Evolutionary conservation across 2,329 filamentous ascomycete species (phyloP).

Genomic region (Cytospora leucostoma): DNA sequence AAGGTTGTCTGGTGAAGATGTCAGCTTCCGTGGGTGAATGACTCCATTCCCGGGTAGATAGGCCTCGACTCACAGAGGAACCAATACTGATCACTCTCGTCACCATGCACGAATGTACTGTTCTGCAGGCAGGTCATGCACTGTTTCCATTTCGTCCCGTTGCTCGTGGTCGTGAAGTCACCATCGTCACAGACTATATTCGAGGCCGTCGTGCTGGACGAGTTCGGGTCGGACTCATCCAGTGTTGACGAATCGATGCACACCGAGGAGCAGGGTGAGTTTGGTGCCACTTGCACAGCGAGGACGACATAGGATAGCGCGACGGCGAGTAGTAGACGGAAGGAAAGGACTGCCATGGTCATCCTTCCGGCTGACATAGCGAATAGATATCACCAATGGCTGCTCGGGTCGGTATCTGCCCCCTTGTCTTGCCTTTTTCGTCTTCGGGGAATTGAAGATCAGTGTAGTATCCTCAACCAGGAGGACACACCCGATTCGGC

Average conservation of each 20-base stretch:
- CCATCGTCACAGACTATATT: constrained; percentile 53
- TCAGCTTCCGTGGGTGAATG: neutral
- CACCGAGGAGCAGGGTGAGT: constrained; percentile 55
- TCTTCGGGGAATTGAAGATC: constrained; percentile 12
- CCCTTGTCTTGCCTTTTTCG: neutral
- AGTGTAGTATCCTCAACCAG: no score
- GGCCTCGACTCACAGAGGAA: constrained; percentile 52
- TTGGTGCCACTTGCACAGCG: constrained; percentile 53
- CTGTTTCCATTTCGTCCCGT: constrained; percentile 49
- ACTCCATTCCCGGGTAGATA: neutral
- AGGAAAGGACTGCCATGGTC: constrained; percentile 28
- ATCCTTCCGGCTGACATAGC: neutral
- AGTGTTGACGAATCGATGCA: constrained; percentile 48
- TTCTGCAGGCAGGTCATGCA: constrained; percentile 57
- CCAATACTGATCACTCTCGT: constrained; percentile 57
- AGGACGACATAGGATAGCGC: constrained; percentile 36
- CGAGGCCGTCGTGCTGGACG: constrained; percentile 45
- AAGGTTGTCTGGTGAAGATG: constrained; percentile 49
- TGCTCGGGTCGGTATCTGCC: neutral
- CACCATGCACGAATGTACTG: constrained; percentile 49
- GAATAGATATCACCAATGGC: neutral
- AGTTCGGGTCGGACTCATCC: constrained; percentile 48
- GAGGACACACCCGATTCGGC: no score
- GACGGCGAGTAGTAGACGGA: constrained; percentile 30
- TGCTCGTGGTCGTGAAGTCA: constrained; percentile 41